phyloP scores from a whole-genome alignment of 1,139 yeast species.

The Saccharomyces hybrid region DNA sequence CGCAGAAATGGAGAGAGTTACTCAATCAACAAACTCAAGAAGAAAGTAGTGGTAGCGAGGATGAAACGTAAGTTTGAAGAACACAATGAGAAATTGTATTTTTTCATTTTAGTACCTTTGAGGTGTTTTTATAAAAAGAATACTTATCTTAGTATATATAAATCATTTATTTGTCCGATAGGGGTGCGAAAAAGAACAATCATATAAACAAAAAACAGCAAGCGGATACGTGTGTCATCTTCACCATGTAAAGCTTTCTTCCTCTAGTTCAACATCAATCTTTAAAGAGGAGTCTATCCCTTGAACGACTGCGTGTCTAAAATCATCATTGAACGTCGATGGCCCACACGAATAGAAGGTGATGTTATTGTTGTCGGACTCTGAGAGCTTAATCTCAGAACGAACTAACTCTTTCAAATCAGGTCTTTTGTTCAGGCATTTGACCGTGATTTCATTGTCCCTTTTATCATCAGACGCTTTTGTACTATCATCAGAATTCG shows the following conservation, averaged over 20 bases:
- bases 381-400: conserved; percentile 29
- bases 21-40: conserved; percentile 31
- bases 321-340: conserved; percentile 33
- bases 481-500: background rate
- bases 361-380: conserved; percentile 10
- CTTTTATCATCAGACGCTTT: conserved; percentile 1
- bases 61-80: background rate
- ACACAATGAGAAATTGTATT: too few relatives aligned
- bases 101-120: too few relatives aligned
- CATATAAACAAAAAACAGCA: background rate
- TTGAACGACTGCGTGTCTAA: conserved; percentile 32
- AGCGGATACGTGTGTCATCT: background rate
- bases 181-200: too few relatives aligned
- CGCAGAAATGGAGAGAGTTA: conserved; percentile 48
- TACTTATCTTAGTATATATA: background rate
- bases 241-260: conserved; percentile 40
- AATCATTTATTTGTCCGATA: background rate
- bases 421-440: conserved; percentile 37
- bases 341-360: conserved; percentile 41
- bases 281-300: conserved; percentile 20
- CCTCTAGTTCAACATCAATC: conserved; percentile 35
- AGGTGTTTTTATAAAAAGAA: background rate
- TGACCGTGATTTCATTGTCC: conserved; percentile 11
- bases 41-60: conserved; percentile 9
- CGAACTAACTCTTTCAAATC: conserved; percentile 34